Percentiles rank a stretch among this genome's conserved stretches.
Conservation (phyloP, 108 stramenopile genomes). For the Cyclotella atomus region DNA sequence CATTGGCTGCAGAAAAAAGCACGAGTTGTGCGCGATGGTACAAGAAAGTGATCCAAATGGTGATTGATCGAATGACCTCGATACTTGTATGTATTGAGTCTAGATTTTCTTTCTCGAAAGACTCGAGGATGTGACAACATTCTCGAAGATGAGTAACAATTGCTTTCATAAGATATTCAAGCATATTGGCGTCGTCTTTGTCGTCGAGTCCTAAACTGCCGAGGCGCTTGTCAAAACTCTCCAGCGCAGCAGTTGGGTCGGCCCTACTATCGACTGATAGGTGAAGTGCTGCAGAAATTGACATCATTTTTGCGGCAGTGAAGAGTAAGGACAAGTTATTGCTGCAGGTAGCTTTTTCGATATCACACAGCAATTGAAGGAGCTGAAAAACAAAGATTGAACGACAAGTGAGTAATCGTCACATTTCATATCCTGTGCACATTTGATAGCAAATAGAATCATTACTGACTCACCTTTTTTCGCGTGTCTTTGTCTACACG, state of each 20-base stretch:
- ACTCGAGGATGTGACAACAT: constrained; percentile 16
- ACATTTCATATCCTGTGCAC: too few species aligned
- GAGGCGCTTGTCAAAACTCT: constrained; percentile 23
- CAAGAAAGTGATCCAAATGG: constrained; percentile 26
- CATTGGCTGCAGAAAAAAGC: not conserved
- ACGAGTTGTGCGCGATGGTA: constrained; percentile 25
- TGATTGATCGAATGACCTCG: constrained; percentile 26
- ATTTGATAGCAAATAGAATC: too few species aligned
- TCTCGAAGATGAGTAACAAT: constrained; percentile 35
- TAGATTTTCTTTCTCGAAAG: constrained; percentile 16
- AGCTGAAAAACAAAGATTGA: constrained; percentile 21
- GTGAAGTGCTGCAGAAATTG: constrained; percentile 21
- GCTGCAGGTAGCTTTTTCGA: constrained; percentile 10
- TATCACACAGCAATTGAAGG: constrained; percentile 23
- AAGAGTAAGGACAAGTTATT: constrained; percentile 28
- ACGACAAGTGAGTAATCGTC: not conserved
- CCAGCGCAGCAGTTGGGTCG: constrained; percentile 3
- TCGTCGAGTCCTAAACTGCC: constrained; percentile 23
- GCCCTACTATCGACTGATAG: constrained; percentile 20
- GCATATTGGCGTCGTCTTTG: constrained; percentile 27
- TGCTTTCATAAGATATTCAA: constrained; percentile 30
- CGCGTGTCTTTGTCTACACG: constrained; percentile 8
- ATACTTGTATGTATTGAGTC: constrained; percentile 21
- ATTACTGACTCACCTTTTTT: constrained; percentile 13
- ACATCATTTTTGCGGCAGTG: constrained; percentile 32